Base-by-base conservation (phyloP, 2,329 filamentous ascomycete genomes). In the Cryphonectria carpinicola region DNA sequence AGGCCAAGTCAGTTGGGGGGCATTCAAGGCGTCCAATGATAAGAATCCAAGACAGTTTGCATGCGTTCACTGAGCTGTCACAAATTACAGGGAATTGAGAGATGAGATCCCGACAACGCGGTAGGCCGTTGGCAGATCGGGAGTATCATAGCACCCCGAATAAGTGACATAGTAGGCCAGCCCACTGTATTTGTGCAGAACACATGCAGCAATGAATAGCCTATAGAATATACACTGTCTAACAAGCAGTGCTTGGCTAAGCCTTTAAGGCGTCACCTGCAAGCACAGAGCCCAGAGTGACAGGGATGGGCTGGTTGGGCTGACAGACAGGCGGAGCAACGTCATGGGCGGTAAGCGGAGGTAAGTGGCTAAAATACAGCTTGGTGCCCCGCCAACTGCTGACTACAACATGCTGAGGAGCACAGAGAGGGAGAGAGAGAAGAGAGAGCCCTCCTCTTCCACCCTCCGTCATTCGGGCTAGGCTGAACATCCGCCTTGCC, bases 321-420 rank as follows among this genome's bases (percentile, higher is more conserved):
- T 19, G 61, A 71, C 66, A 60, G 67, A 56, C 70, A 52, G 56
- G 58, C 63, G 62, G 58, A 28, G 60, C 68, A 65, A 71, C 70
- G 70, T 71, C 70, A 71, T 71, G 56, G 67, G 62, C 49, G 67
- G 58, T 63, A 56, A 69, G 67, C 61, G 62, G 60, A 65, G 63
- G 63, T 65, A 22, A 52, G 63, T 65, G 41, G 37, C 63, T 35
- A 43, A 65, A 65, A 65, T 35, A 43, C 63, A 65, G 63, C 63
- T 65, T 65, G 63, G 41, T 65, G 43, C 63, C 63, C 63, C 63
- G 63, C 63, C 63, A 65, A 65, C 28, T 65, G 17, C 41, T 17
- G 41, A 65, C 25, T 64, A 43, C 61, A 46, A 64, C 25, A 43
- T 39, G 61, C 28, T 49, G 41, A 43, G 43, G 63, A 14, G n/a